These are phyloP conservation scores for Malus orientalis DNA, from an alignment of 306 rosid species.

Conservation along the genomic window DNA sequence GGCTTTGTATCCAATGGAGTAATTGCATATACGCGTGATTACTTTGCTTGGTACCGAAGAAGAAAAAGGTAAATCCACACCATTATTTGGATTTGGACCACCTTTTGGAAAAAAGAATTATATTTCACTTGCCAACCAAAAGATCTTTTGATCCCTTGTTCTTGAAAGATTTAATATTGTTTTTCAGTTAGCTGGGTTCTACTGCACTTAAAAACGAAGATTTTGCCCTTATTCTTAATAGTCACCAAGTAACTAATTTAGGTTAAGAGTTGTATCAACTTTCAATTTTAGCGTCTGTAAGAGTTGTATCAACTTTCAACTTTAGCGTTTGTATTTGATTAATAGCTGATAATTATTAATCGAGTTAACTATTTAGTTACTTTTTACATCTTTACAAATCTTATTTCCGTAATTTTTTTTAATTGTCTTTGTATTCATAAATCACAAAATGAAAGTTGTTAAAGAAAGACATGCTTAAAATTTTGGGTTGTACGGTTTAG, in stretches of 20 bases:
- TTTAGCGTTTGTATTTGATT: neutral
- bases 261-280: neutral
- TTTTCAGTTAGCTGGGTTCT: neutral
- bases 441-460: neutral
- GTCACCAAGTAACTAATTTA: neutral
- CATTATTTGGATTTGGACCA: slow-evolving; percentile 9
- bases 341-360: neutral
- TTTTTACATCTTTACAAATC: neutral
- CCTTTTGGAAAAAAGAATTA: neutral
- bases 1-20: neutral
- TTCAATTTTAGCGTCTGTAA: neutral
- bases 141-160: neutral
- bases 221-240: neutral
- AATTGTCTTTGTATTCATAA: neutral
- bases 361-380: neutral
- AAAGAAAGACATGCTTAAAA: neutral
- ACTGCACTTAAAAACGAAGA: neutral
- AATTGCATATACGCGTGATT: neutral
- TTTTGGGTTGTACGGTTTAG: neutral
- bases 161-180: slow-evolving; percentile 6
- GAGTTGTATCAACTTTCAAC: too few species aligned
- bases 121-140: neutral
- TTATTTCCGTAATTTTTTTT: neutral
- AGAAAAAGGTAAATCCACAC: slow-evolving; percentile 2
- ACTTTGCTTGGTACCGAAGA: neutral